Percentiles rank a stretch among this genome's conserved stretches.
These are phyloP conservation scores for Monosporozyma yasuniensis DNA, from an alignment of 805 yeast genomes.

Conservation along the genomic window DNA sequence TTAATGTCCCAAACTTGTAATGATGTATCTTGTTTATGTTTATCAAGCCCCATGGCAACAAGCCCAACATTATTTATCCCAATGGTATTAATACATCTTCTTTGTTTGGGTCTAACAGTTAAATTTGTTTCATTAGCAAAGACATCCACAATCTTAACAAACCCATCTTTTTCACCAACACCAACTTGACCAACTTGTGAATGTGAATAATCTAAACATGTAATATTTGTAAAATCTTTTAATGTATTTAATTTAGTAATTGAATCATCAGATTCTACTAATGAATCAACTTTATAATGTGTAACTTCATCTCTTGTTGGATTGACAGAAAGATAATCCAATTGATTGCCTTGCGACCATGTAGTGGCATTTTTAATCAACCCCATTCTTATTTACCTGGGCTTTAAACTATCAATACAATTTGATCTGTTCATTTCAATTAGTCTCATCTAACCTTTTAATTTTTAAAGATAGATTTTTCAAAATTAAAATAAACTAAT, in stretches of 20 bases:
- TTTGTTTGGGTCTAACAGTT: conserved; percentile 48
- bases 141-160: conserved; percentile 54
- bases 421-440: no score
- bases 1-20: conserved; percentile 73
- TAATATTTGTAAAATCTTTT: conserved; percentile 59
- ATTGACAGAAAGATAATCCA: conserved; percentile 47
- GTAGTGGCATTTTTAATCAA: conserved; percentile 25
- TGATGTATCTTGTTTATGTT: conserved; percentile 66
- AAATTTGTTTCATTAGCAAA: conserved; percentile 15
- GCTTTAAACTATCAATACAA: not conserved
- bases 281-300: conserved; percentile 47
- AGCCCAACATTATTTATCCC: conserved; percentile 58
- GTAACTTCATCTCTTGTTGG: conserved; percentile 77
- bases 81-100: conserved; percentile 66
- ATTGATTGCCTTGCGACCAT: conserved; percentile 25
- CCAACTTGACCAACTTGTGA: conserved; percentile 50
- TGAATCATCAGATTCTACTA: conserved; percentile 44
- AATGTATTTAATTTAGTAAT: conserved; percentile 44
- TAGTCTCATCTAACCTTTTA: no score
- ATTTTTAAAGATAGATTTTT: not conserved
- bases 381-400: conserved; percentile 20
- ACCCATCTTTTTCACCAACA: conserved; percentile 69
- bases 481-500: no score
- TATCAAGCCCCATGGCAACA: conserved; percentile 71
- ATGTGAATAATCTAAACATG: conserved; percentile 56